Percentiles rank a stretch among this genome's conserved stretches.
phyloP scores from a whole-genome alignment of 352 stramenopile genomes.

The Phytopythium kandeliae region DNA sequence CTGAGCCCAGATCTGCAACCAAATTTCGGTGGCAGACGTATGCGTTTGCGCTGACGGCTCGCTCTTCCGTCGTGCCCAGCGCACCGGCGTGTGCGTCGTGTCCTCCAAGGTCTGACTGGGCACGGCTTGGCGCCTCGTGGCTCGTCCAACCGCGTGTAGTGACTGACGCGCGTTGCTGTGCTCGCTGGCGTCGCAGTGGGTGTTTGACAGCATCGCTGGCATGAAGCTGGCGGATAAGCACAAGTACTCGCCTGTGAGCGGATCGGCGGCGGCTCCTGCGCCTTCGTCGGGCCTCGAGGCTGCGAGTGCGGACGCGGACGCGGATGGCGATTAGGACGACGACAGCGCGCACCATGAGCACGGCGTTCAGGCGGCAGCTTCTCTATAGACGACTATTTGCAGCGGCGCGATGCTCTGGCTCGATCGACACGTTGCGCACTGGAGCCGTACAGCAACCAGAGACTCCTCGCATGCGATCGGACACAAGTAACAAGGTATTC shows the following conservation, averaged over 20 bases:
- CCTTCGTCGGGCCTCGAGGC: slow-evolving; percentile 1
- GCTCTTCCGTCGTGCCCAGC: slow-evolving; percentile 47
- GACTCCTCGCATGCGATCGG: too few relatives aligned
- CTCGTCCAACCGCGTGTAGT: too few relatives aligned
- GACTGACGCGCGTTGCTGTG: neutral
- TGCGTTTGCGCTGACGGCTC: slow-evolving; percentile 65
- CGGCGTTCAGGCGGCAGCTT: too few relatives aligned
- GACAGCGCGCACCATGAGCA: too few relatives aligned
- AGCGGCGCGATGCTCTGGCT: neutral
- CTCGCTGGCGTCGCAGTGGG: slow-evolving; percentile 44
- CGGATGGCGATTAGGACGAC: neutral
- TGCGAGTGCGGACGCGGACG: neutral
- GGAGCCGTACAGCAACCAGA: too few relatives aligned
- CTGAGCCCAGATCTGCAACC: slow-evolving; percentile 52
- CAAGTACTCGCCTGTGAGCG: slow-evolving; percentile 13
- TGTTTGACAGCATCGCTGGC: slow-evolving; percentile 70
- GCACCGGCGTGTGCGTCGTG: slow-evolving; percentile 52
- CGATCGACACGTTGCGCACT: too few relatives aligned
- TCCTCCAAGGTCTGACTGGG: slow-evolving; percentile 61
- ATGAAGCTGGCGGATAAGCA: slow-evolving; percentile 54
- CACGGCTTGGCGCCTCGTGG: too few relatives aligned
- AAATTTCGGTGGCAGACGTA: slow-evolving; percentile 58
- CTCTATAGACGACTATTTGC: neutral
- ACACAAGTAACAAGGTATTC: too few relatives aligned
- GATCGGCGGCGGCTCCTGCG: neutral